These are phyloP conservation scores for Cinchona pubescens DNA, from an alignment of 257 asterid genomes.

Conservation along the genomic window DNA sequence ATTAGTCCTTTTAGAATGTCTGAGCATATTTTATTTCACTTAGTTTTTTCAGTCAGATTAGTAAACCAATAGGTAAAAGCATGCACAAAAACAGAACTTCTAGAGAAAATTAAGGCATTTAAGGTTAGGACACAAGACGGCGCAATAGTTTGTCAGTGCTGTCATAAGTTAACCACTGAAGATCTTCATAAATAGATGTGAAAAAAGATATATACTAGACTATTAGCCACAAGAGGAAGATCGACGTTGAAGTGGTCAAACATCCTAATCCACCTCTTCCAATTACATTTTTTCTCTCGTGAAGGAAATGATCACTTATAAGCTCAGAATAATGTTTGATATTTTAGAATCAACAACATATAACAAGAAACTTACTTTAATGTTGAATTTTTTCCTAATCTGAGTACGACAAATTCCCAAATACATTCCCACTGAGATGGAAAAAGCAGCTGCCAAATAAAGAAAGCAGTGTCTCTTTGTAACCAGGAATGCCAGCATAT, in stretches of 20 bases:
- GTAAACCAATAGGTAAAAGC: neutral
- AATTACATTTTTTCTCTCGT: neutral
- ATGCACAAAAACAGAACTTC: neutral
- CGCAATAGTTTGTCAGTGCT: neutral
- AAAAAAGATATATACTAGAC: neutral
- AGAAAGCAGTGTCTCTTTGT: slow-evolving; percentile 54
- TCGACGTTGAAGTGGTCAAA: neutral
- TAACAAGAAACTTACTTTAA: slow-evolving; percentile 51
- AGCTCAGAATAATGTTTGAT: neutral
- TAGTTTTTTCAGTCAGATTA: neutral
- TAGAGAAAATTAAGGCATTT: neutral
- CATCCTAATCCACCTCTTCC: neutral
- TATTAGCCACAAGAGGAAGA: neutral
- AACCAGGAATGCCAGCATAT: slow-evolving; percentile 52
- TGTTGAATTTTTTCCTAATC: slow-evolving; percentile 79
- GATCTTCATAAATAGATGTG: too few species aligned
- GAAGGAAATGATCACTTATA: neutral
- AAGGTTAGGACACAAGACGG: neutral
- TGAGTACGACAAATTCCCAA: slow-evolving; percentile 66
- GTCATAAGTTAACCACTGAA: too few species aligned
- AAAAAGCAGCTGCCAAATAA: slow-evolving; percentile 56
- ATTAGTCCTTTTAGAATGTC: neutral
- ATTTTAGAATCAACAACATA: neutral
- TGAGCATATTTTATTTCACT: neutral
- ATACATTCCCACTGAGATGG: slow-evolving; percentile 51